Evolutionary conservation across 2,329 filamentous ascomycete species (phyloP), one percentile per base, ranked within the genome.

Genomic region (Diaporthe sp.): DNA sequence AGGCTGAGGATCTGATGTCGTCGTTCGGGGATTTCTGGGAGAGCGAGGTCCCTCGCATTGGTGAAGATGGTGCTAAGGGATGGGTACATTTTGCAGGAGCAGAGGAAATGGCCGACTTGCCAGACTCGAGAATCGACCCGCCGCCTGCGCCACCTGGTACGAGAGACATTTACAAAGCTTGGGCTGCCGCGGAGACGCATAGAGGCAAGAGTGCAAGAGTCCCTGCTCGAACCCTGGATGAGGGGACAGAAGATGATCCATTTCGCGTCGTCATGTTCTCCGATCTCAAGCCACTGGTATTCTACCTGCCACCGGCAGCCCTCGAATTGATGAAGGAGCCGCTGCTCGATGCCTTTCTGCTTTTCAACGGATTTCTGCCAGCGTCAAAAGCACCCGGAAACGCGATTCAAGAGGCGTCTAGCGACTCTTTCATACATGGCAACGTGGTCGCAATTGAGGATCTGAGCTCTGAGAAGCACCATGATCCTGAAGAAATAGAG

Each of bases 21-120:
- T 80, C 80, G 0, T 94, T 98, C 76, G 86, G 89, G 64, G 88
- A 92, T 3, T 98, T 97, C 77, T 98, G 97, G 97, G 95, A 98
- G 75, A 94, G 92, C 73, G 96, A 98, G 80, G 88, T 91, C 0
- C 86, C 93, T 0, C 90, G 96, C 8, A 89, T 98, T 71, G 96
- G 96, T 13, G 96, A 98, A 78, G 80, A 84, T 0, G 87, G 86
- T 2, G 92, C 95, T 3, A 86, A 87, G 76, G 95, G 95, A 0
- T 98, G 95, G 95, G 81, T 79, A 2, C 79, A 85, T n/a, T 92
- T 87, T 77, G 82, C 85, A 19, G 79, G 82, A n/a, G 80, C 78
- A 22, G 80, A 75, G 1, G 83, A 80, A 19, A 75, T 81, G 74
- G 81, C 80, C 22, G 86, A 88, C 42, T 80, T 85, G 3, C 86